Evolutionary conservation across 2,329 filamentous ascomycete species (phyloP).

Genomic region (Scolecobasidium constrictum): DNA sequence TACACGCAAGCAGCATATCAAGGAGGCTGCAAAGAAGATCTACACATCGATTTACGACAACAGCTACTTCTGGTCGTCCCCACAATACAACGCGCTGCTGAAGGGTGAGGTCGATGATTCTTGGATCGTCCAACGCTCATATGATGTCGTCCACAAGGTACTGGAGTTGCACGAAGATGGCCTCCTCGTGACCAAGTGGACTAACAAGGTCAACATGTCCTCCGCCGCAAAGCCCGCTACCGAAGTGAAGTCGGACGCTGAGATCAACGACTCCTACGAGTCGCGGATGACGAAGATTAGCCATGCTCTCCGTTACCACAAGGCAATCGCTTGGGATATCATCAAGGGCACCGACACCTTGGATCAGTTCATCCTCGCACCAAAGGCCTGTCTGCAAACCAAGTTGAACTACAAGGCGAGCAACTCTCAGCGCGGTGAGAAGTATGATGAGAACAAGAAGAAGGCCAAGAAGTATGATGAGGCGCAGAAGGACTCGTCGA

Average conservation of each 20-base stretch:
- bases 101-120: not conserved
- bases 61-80: too few species aligned
- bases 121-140: not conserved
- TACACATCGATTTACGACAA: not conserved
- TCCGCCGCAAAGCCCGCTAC: not conserved
- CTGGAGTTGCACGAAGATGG: not conserved
- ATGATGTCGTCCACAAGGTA: not conserved
- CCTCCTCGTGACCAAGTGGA: not conserved
- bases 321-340: not conserved
- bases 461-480: too few species aligned
- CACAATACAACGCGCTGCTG: not conserved
- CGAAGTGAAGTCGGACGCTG: too few species aligned
- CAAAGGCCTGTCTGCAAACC: not conserved
- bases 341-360: not conserved
- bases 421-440: not conserved
- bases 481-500: too few species aligned
- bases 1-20: too few species aligned
- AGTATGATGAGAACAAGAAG: not conserved
- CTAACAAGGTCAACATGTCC: not conserved
- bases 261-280: not conserved
- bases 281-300: not conserved
- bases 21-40: too few species aligned
- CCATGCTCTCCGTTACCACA: not conserved
- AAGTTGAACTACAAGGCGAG: not conserved
- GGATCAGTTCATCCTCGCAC: not conserved